Conservation (phyloP, 108 stramenopile genomes). For the Stephanodiscus minutulus region DNA sequence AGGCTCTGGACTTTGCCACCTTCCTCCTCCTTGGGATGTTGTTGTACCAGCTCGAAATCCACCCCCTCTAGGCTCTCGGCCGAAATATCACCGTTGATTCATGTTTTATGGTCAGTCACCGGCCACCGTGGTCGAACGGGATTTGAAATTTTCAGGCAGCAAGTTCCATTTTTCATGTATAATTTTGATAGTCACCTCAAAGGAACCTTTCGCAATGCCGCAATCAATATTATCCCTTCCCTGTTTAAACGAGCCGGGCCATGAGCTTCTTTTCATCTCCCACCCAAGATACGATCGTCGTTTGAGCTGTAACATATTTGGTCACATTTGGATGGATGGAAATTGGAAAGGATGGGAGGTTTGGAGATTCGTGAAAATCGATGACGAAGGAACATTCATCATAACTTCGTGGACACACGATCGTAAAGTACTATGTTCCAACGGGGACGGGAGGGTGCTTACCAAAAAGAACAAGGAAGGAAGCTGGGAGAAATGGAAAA, state of each 20-base stretch:
- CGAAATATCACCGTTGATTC: too few species aligned
- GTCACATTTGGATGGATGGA: not conserved
- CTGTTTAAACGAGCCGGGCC: slow-evolving; percentile 9
- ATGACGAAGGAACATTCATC: not conserved
- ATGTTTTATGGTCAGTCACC: too few species aligned
- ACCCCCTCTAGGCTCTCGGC: too few species aligned
- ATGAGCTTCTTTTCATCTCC: slow-evolving; percentile 36
- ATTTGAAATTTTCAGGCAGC: too few species aligned
- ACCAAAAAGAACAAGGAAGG: slow-evolving; percentile 35
- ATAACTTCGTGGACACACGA: slow-evolving; percentile 29
- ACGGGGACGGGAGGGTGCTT: slow-evolving; percentile 14
- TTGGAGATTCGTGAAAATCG: slow-evolving; percentile 29
- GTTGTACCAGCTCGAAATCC: too few species aligned
- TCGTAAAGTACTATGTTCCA: slow-evolving; percentile 23
- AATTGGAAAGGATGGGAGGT: slow-evolving; percentile 40
- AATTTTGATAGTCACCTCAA: too few species aligned
- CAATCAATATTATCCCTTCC: slow-evolving; percentile 14
- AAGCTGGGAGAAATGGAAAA: slow-evolving; percentile 19
- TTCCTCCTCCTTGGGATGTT: too few species aligned
- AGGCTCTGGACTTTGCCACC: too few species aligned
- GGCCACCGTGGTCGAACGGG: too few species aligned
- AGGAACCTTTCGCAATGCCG: slow-evolving; percentile 17
- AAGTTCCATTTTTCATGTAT: too few species aligned
- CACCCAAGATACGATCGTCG: slow-evolving; percentile 22
- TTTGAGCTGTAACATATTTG: slow-evolving; percentile 17